Evolutionary conservation across 1,284 basidiomycete species (phyloP).

Genomic region (Ganoderma meredithae): DNA sequence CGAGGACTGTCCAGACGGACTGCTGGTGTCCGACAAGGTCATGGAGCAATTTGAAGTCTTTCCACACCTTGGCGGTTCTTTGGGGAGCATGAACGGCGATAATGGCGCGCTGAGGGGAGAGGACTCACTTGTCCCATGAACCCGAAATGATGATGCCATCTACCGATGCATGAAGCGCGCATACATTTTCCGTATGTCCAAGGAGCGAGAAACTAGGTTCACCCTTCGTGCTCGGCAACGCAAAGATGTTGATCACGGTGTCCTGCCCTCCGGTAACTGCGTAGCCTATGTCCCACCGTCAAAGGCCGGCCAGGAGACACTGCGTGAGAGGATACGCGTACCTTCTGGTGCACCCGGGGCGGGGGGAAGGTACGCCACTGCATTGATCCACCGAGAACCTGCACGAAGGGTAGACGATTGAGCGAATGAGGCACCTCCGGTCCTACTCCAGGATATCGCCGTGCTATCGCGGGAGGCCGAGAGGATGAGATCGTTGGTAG

Average conservation of each 20-base stretch:
- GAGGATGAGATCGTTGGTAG: conserved; percentile 76
- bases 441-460: conserved; percentile 83
- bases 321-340: conserved; percentile 41
- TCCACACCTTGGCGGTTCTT: conserved; percentile 96
- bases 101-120: conserved; percentile 13
- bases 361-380: conserved; percentile 80
- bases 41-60: conserved; percentile 76
- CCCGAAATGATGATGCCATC: conserved; percentile 89
- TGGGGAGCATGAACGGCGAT: conserved; percentile 13
- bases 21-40: conserved; percentile 89
- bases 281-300: conserved; percentile 63
- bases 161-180: conserved; percentile 78
- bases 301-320: conserved; percentile 8
- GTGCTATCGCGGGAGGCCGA: conserved; percentile 92
- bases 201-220: conserved; percentile 84
- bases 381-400: conserved; percentile 82
- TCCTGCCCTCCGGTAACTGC: conserved; percentile 88
- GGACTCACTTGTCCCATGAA: conserved; percentile 92
- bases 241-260: conserved; percentile 83
- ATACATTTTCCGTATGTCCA: conserved; percentile 93
- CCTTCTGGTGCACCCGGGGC: conserved; percentile 73
- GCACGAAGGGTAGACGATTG: conserved; percentile 66
- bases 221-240: conserved; percentile 60
- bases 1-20: conserved; percentile 94
- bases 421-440: conserved; percentile 57